Evolutionary conservation across 2,329 filamentous ascomycete genomes (phyloP).

Genomic region (Helminthosporium solani): DNA sequence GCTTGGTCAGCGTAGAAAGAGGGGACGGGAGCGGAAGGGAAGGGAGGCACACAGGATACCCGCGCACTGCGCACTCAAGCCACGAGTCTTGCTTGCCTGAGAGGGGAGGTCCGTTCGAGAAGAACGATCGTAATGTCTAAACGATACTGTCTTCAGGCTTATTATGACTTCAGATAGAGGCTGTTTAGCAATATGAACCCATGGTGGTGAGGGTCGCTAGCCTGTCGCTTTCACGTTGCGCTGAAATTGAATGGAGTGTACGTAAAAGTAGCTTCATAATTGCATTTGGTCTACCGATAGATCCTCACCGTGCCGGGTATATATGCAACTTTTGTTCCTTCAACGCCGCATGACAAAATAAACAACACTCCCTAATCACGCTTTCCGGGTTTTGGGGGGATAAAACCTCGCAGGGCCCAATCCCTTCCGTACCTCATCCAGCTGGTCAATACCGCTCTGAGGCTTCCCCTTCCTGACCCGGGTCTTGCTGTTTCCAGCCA

Average conservation of each 20-base stretch:
- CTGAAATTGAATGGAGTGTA: no score
- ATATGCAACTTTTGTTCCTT: conserved; percentile 3
- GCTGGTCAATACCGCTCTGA: conserved; percentile 78
- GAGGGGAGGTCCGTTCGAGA: no score
- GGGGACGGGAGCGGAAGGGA: background rate
- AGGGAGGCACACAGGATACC: background rate
- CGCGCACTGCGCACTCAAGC: background rate
- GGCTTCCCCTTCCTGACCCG: conserved; percentile 76
- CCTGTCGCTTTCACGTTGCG: no score
- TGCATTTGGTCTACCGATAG: background rate
- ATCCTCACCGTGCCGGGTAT: conserved; percentile 5
- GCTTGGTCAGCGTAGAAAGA: no score
- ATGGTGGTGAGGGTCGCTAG: no score
- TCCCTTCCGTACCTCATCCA: conserved; percentile 83
- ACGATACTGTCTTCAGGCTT: no score
- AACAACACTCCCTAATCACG: conserved; percentile 6
- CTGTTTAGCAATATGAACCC: no score
- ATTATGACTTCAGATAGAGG: no score
- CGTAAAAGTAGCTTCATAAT: background rate
- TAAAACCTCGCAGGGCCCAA: conserved; percentile 72
- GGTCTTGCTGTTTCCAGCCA: conserved; percentile 68
- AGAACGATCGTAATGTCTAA: no score
- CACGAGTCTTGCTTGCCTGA: no score
- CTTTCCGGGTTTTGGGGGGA: conserved; percentile 19
- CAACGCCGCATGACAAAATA: background rate